Evolutionary conservation across 768 basidiomycete species (phyloP).

Genomic region (Termitomyces bulborhizus): DNA sequence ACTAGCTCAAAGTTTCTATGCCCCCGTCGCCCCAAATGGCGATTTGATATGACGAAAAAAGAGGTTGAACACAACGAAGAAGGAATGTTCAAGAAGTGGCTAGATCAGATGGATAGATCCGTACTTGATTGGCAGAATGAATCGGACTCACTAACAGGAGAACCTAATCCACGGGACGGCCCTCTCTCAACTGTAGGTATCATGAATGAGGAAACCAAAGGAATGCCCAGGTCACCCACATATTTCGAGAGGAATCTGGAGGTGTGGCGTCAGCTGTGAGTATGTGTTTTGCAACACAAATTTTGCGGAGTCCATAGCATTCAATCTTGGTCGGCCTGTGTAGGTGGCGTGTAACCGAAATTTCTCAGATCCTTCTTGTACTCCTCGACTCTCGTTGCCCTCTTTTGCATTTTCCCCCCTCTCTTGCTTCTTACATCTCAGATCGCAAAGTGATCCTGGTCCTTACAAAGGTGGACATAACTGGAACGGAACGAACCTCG

Average conservation of each 20-base stretch:
- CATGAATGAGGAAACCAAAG: constrained; percentile 2
- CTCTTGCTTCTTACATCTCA: constrained; percentile 60
- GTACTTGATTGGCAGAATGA: constrained; percentile 23
- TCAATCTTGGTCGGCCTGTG: constrained; percentile 2
- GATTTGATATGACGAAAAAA: constrained; percentile 78
- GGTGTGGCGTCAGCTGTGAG: constrained; percentile 87
- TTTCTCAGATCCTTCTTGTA: constrained; percentile 81
- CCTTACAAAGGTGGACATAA: constrained; percentile 85
- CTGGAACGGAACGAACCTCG: constrained; percentile 55
- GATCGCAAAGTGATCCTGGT: constrained; percentile 60
- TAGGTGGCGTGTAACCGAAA: constrained; percentile 93
- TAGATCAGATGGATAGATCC: constrained; percentile 52
- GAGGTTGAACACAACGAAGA: constrained; percentile 92
- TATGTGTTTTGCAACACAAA: constrained; percentile 23
- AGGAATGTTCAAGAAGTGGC: constrained; percentile 76
- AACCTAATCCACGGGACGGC: constrained; percentile 10
- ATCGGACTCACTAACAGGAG: constrained; percentile 37
- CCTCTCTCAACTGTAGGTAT: constrained; percentile 7
- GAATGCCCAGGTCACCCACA: constrained; percentile 60
- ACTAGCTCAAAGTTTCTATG: constrained; percentile 27
- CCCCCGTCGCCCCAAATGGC: constrained; percentile 82
- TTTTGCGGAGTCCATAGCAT: not conserved
- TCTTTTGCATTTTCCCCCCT: constrained; percentile 77
- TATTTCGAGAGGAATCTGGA: constrained; percentile 89
- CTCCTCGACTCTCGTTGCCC: constrained; percentile 90